Evolutionary conservation across 768 basidiomycete species (phyloP).

Genomic region (Cyclocybe cylindracea): DNA sequence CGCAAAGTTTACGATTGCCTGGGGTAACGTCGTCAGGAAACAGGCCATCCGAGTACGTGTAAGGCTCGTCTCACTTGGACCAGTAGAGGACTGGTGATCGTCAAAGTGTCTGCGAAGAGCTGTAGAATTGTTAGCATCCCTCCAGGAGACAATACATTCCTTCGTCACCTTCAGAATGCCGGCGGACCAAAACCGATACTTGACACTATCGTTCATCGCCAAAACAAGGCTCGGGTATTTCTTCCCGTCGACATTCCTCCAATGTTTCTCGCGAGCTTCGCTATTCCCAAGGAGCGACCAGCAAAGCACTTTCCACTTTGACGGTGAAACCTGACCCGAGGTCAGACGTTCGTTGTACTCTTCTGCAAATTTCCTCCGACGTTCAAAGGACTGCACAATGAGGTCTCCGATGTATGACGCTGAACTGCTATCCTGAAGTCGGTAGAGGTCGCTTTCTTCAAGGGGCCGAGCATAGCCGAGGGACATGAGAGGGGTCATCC

Average conservation of each 20-base stretch:
- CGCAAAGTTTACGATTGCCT: slow-evolving; percentile 73
- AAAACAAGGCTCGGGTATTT: slow-evolving; percentile 59
- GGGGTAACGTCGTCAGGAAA: neutral
- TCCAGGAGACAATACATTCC: too few species aligned
- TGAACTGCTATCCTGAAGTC: slow-evolving; percentile 65
- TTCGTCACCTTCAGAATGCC: slow-evolving; percentile 59
- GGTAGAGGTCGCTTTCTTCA: slow-evolving; percentile 80
- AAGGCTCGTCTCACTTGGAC: too few species aligned
- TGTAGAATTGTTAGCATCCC: too few species aligned
- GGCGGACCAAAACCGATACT: slow-evolving; percentile 76
- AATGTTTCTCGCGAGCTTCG: slow-evolving; percentile 55
- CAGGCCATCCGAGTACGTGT: too few species aligned
- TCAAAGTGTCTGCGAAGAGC: slow-evolving; percentile 31
- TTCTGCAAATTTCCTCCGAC: slow-evolving; percentile 53
- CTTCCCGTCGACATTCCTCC: slow-evolving; percentile 65
- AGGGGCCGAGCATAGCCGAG: slow-evolving; percentile 83
- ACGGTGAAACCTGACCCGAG: slow-evolving; percentile 60
- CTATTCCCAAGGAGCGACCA: slow-evolving; percentile 61
- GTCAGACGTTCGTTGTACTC: slow-evolving; percentile 73
- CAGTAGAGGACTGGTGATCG: slow-evolving; percentile 45
- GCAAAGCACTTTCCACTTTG: slow-evolving; percentile 47
- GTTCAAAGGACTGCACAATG: slow-evolving; percentile 66
- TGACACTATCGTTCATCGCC: slow-evolving; percentile 76
- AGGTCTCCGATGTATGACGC: slow-evolving; percentile 61
- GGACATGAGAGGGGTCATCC: slow-evolving; percentile 72